phyloP scores from a whole-genome alignment of 345 rosid genomes.

The Nephelium lappaceum region DNA sequence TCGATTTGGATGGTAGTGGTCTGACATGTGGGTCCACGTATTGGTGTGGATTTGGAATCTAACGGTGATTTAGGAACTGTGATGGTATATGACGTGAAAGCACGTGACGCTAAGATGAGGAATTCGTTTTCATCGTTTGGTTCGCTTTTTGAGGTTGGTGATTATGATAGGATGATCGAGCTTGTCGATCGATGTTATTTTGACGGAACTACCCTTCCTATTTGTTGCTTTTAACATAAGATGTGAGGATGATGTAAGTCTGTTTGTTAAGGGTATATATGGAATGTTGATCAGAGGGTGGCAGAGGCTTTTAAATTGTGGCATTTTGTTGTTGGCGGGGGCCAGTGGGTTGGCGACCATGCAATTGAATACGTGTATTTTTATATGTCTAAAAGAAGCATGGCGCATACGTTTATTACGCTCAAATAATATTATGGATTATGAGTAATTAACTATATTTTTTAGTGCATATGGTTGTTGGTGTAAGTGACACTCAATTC shows the following conservation, averaged over 20 bases:
- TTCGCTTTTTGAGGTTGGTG: neutral
- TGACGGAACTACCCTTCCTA: slow-evolving; percentile 6
- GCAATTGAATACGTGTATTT: neutral
- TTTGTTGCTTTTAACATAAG: neutral
- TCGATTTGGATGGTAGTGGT: neutral
- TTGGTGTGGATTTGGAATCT: neutral
- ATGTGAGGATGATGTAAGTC: neutral
- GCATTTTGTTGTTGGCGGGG: neutral
- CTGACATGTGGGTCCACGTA: neutral
- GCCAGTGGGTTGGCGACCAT: neutral
- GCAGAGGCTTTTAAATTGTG: neutral
- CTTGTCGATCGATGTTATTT: neutral
- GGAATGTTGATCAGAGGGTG: neutral
- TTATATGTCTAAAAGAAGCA: no score
- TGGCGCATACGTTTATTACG: no score
- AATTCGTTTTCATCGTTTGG: neutral
- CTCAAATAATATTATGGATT: no score
- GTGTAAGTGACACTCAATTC: no score
- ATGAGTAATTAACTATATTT: no score
- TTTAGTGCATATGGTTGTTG: no score
- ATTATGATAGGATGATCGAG: slow-evolving; percentile 4
- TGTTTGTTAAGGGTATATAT: neutral
- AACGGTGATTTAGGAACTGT: neutral
- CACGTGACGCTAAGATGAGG: neutral
- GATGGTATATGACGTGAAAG: neutral